Evolutionary conservation across 306 rosid genomes (phyloP).

Genomic region (Senna tora): DNA sequence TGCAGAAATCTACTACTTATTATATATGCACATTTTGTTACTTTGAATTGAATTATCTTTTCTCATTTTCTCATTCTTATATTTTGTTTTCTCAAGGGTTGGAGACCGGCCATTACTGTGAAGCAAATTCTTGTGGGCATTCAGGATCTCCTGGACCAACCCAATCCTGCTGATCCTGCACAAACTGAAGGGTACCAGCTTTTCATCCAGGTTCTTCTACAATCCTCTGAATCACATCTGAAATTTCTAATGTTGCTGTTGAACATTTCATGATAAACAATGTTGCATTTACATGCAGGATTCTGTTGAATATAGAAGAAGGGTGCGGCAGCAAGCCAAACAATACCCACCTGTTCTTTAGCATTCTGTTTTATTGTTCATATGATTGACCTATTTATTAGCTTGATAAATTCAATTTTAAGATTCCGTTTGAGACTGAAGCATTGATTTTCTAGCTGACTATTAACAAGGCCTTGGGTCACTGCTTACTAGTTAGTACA

Average conservation of each 20-base stretch:
- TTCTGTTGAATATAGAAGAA: conserved; percentile 30
- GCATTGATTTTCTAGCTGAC: conserved; percentile 1
- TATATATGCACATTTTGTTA: background rate
- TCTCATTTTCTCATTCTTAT: conserved; percentile 10
- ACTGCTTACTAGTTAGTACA: background rate
- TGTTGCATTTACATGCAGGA: conserved; percentile 27
- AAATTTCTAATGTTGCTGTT: background rate
- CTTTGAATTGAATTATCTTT: background rate
- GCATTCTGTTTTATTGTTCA: conserved; percentile 5
- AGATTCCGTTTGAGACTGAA: background rate
- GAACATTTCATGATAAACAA: background rate
- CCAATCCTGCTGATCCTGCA: conserved; percentile 42
- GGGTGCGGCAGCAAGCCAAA: conserved; percentile 41
- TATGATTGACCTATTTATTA: conserved; percentile 5
- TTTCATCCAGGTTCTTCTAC: conserved; percentile 36
- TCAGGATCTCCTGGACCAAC: conserved; percentile 40
- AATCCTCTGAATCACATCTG: background rate
- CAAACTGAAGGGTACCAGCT: conserved; percentile 39
- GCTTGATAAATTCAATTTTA: background rate
- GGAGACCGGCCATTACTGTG: conserved; percentile 40
- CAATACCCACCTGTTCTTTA: conserved; percentile 33
- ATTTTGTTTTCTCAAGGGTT: conserved; percentile 16
- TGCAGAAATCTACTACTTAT: background rate
- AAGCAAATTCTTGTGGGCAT: conserved; percentile 42
- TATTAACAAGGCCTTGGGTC: conserved; percentile 13